Evolutionary conservation across 805 yeast species (phyloP).

Genomic region (Kazachstania bromeliacearum): DNA sequence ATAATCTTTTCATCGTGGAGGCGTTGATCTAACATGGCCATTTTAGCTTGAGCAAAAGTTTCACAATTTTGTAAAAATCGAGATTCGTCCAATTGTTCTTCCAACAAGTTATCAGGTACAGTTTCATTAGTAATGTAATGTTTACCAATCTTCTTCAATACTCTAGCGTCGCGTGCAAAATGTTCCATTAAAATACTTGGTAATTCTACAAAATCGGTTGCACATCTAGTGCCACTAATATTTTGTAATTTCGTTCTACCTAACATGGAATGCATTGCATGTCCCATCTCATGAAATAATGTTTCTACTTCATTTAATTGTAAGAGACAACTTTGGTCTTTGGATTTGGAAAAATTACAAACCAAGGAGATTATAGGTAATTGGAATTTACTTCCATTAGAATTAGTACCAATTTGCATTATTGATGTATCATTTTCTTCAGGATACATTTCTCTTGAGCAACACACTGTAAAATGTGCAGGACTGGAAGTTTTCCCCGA

Average conservation of each 20-base stretch:
- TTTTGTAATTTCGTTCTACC: conserved; percentile 87
- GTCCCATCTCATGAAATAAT: conserved; percentile 97
- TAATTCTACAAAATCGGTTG: conserved; percentile 91
- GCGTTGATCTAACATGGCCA: conserved; percentile 82
- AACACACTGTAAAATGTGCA: conserved; percentile 91
- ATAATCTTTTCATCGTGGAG: conserved; percentile 44
- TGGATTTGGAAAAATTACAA: conserved; percentile 58
- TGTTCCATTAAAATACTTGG: conserved; percentile 96
- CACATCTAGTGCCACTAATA: conserved; percentile 89
- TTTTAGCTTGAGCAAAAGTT: conserved; percentile 74
- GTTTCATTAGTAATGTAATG: conserved; percentile 57
- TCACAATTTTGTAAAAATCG: conserved; percentile 58
- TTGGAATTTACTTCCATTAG: conserved; percentile 50
- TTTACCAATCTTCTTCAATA: conserved; percentile 59
- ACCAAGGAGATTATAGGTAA: conserved; percentile 83
- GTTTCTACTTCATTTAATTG: conserved; percentile 81
- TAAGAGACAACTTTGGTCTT: conserved; percentile 41
- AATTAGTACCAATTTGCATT: conserved; percentile 27
- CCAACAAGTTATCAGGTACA: conserved; percentile 42
- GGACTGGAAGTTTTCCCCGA: conserved; percentile 72
- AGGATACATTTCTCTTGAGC: conserved; percentile 70
- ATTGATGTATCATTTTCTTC: conserved; percentile 37
- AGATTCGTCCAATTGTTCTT: conserved; percentile 42
- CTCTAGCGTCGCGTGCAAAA: conserved; percentile 76
- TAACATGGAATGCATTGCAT: conserved; percentile 95